These are phyloP conservation scores for Lizanozyma gosingica DNA, from an alignment of 1,139 yeast genomes.

Conservation along the genomic window DNA sequence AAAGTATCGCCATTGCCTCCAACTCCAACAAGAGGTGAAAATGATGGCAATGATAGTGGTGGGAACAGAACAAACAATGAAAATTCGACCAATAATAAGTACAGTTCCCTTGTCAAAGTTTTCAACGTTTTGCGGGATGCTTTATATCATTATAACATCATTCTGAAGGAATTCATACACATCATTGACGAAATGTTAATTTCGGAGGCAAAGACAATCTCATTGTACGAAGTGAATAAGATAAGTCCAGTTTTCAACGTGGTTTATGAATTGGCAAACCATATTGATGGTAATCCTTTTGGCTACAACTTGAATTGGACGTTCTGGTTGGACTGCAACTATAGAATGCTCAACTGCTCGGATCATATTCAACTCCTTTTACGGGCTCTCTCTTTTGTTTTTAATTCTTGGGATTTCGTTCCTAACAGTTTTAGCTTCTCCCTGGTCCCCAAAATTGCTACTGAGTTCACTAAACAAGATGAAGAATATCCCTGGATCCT, in stretches of 20 bases:
- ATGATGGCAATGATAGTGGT: slow-evolving; percentile 2
- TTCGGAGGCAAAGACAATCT: slow-evolving; percentile 30
- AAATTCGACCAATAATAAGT: slow-evolving; percentile 7
- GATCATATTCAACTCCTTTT: slow-evolving; percentile 57
- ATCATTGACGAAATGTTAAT: slow-evolving; percentile 26
- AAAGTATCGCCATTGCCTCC: background rate
- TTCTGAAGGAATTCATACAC: slow-evolving; percentile 8
- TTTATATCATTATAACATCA: slow-evolving; percentile 16
- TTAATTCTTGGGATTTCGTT: slow-evolving; percentile 68
- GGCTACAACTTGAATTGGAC: slow-evolving; percentile 47
- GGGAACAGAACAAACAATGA: slow-evolving; percentile 8
- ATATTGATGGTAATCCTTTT: slow-evolving; percentile 18
- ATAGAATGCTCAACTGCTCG: slow-evolving; percentile 48
- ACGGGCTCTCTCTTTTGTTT: slow-evolving; percentile 56
- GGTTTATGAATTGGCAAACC: slow-evolving; percentile 37
- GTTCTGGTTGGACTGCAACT: slow-evolving; percentile 62
- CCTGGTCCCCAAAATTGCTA: slow-evolving; percentile 2
- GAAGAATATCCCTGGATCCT: background rate
- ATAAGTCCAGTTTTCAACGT: slow-evolving; percentile 39
- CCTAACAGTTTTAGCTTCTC: slow-evolving; percentile 27
- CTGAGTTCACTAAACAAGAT: slow-evolving; percentile 1
- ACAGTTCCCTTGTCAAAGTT: slow-evolving; percentile 30
- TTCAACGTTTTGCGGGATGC: slow-evolving; percentile 41
- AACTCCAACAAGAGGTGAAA: background rate
- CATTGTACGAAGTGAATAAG: slow-evolving; percentile 36